Conservation (phyloP, 805 yeast species). For the Metschnikowia similis region DNA sequence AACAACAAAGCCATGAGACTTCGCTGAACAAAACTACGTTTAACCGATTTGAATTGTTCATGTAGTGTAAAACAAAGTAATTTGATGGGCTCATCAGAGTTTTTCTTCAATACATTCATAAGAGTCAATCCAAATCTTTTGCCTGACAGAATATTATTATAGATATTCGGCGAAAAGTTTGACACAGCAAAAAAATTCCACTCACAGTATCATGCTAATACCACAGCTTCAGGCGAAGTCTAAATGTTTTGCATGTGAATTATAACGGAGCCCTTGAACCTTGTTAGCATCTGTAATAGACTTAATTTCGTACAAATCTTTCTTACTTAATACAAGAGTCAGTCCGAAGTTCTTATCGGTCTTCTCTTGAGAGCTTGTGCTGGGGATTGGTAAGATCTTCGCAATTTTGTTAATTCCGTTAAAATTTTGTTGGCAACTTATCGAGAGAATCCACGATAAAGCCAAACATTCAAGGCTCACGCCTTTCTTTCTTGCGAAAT, state of each 20-base stretch:
- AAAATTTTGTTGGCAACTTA: constrained; percentile 59
- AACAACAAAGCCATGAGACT: too few relatives aligned
- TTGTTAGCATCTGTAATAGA: constrained; percentile 38
- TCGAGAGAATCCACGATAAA: constrained; percentile 46
- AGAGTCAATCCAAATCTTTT: background rate
- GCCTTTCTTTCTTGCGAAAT: constrained; percentile 44
- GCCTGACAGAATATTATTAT: background rate
- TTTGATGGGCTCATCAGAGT: too few relatives aligned
- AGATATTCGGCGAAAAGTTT: background rate
- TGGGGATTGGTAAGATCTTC: constrained; percentile 73
- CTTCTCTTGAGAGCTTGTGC: constrained; percentile 58
- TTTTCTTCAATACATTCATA: background rate
- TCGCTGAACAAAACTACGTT: too few relatives aligned
- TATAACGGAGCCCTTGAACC: constrained; percentile 57
- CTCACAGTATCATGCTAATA: background rate
- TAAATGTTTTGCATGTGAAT: constrained; percentile 18
- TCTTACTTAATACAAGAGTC: constrained; percentile 46
- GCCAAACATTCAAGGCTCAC: constrained; percentile 55
- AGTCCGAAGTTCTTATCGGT: constrained; percentile 56
- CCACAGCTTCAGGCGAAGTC: constrained; percentile 6
- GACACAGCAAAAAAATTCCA: background rate
- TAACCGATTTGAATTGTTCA: too few relatives aligned
- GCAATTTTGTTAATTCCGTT: constrained; percentile 43
- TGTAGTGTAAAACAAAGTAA: too few relatives aligned
- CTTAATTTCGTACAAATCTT: constrained; percentile 53